A percentile compares a stretch with the other conserved stretches of the same genome.
These are phyloP conservation scores for Cutaneotrichosporon mucoides DNA, from an alignment of 1,284 basidiomycete genomes.

Conservation along the genomic window DNA sequence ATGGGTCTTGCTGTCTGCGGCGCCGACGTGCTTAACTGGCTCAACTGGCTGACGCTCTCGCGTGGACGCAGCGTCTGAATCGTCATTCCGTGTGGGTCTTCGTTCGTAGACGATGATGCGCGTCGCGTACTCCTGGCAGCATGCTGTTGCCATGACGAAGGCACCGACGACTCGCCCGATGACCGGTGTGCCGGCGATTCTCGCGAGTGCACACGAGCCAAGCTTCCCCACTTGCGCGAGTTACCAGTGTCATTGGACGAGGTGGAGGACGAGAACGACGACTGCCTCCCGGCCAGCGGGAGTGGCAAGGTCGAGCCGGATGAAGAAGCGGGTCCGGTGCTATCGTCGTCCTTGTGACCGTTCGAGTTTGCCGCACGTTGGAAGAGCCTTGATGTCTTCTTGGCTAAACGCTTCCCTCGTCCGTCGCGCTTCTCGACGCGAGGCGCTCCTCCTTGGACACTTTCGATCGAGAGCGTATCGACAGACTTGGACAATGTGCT, in stretches of 20 bases:
- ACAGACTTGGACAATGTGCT: conserved; percentile 11
- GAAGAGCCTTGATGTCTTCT: conserved; percentile 46
- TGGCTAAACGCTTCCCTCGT: conserved; percentile 35
- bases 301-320: conserved; percentile 9
- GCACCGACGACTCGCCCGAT: conserved; percentile 13
- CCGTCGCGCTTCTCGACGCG: conserved; percentile 1
- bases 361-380: conserved; percentile 11
- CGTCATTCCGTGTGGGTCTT: not conserved
- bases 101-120: conserved; percentile 24
- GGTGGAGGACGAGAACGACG: conserved; percentile 34
- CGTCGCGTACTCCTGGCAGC: not conserved
- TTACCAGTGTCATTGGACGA: conserved; percentile 26
- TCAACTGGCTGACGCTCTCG: conserved; percentile 26
- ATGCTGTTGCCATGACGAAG: conserved; percentile 21
- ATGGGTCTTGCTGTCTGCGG: conserved; percentile 5
- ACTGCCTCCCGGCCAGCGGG: conserved; percentile 28
- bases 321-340: not conserved
- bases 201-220: conserved; percentile 21
- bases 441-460: conserved; percentile 4
- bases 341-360: conserved; percentile 3
- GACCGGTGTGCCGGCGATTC: conserved; percentile 10
- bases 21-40: conserved; percentile 24
- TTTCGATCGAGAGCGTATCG: conserved; percentile 9
- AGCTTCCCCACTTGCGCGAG: conserved; percentile 9
- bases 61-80: conserved; percentile 25